A percentile compares a stretch with the other conserved stretches of the same genome.
Evolutionary conservation across 192 early-diverging fungal species (phyloP).

Genomic region (Physocladia obscura): DNA sequence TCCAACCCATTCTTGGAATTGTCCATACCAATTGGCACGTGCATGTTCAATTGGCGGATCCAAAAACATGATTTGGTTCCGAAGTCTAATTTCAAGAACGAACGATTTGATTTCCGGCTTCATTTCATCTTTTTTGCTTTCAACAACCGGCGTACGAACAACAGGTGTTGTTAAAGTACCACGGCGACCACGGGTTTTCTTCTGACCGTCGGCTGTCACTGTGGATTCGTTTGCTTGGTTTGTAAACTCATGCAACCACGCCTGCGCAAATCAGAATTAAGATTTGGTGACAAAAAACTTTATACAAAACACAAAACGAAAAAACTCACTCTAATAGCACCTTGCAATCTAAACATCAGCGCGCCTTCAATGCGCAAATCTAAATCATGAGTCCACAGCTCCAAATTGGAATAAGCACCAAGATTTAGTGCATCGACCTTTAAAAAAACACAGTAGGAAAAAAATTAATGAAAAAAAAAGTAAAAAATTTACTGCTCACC

Average conservation of each 20-base stretch:
- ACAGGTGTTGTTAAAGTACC: conserved; percentile 16
- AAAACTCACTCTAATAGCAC: conserved; percentile 69
- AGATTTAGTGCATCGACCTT: conserved; percentile 89
- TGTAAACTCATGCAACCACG: conserved; percentile 28
- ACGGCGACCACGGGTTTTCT: conserved; percentile 26
- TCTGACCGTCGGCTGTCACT: conserved; percentile 9
- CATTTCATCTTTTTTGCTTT: conserved; percentile 10
- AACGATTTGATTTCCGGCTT: conserved; percentile 65
- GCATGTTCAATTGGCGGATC: conserved; percentile 96
- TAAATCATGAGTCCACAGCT: conserved; percentile 82
- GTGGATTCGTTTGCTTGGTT: conserved; percentile 26
- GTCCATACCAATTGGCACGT: conserved; percentile 79
- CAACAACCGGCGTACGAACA: background rate
- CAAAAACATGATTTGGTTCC: conserved; percentile 95
- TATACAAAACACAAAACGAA: background rate
- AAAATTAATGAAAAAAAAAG: background rate
- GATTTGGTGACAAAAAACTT: background rate
- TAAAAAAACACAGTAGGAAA: background rate
- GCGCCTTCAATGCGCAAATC: conserved; percentile 77
- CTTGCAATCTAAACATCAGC: conserved; percentile 70
- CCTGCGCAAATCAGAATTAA: conserved; percentile 1
- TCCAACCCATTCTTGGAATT: conserved; percentile 91
- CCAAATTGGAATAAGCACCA: conserved; percentile 91
- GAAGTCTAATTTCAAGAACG: conserved; percentile 85
- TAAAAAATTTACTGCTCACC: conserved; percentile 36